A percentile compares a stretch with the other conserved stretches of the same genome.
These are phyloP conservation scores for Adansonia digitata DNA, from an alignment of 345 rosid genomes.

Conservation along the genomic window DNA sequence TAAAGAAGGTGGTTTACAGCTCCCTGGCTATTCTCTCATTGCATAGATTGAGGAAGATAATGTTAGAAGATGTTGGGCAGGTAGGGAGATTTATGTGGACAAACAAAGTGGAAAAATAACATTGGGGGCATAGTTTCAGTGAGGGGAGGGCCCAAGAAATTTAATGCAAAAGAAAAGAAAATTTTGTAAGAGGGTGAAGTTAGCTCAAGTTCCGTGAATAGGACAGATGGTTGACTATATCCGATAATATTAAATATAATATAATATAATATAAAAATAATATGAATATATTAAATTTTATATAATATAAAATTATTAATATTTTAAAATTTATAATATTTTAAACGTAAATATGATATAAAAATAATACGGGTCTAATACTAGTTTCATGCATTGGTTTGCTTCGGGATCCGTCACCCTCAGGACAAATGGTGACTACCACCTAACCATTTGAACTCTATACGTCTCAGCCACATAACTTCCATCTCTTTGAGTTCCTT, in stretches of 20 bases:
- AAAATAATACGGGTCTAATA: no score
- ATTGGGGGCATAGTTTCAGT: neutral
- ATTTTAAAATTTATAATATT: no score
- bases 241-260: no score
- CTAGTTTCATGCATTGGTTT: no score
- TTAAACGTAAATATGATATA: no score
- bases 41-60: neutral
- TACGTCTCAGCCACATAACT: conserved; percentile 4
- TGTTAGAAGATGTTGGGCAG: neutral
- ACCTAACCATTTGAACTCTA: conserved; percentile 4
- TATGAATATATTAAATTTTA: no score
- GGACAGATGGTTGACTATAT: no score
- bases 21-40: neutral
- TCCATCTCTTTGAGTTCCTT: neutral
- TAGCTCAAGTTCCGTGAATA: neutral
- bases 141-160: neutral
- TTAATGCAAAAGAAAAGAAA: neutral
- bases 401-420: neutral
- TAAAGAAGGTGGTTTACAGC: neutral
- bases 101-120: neutral
- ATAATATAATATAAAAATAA: no score
- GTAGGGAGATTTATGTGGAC: conserved; percentile 3
- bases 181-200: neutral
- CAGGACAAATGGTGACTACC: neutral
- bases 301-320: no score